phyloP scores from a whole-genome alignment of 2,329 filamentous ascomycete species.

The Paecilomyces sp. region DNA sequence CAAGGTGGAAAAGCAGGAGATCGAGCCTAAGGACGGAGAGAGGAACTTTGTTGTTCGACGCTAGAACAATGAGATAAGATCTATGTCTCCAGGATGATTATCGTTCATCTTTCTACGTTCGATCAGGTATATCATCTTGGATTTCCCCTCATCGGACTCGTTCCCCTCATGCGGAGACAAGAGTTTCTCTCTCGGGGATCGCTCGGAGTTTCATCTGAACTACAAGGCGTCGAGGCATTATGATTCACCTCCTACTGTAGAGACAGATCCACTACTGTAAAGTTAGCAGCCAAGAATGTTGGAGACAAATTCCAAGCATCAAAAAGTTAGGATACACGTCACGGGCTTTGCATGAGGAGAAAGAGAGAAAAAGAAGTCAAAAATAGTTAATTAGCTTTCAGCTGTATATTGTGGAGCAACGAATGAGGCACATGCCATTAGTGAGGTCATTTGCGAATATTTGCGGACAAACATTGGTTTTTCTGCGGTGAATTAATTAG shows the following conservation, averaged over 20 bases:
- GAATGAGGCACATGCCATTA: neutral
- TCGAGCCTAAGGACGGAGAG: constrained; percentile 61
- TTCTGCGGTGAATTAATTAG: neutral
- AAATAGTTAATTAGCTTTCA: neutral
- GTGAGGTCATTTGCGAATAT: neutral
- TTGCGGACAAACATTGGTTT: neutral
- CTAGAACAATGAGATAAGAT: neutral
- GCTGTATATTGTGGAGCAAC: neutral
- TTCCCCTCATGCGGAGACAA: neutral
- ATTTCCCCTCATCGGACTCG: neutral
- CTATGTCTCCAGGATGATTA: neutral
- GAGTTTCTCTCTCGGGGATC: neutral
- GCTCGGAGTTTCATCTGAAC: neutral
- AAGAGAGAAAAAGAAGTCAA: neutral
- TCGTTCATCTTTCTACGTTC: neutral
- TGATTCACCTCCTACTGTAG: neutral
- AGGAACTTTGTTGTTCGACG: constrained; percentile 51
- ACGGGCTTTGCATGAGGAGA: neutral
- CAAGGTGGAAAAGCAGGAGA: constrained; percentile 62
- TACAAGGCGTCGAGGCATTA: neutral
- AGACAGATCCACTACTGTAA: neutral
- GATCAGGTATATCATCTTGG: neutral
- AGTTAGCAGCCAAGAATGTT: neutral
- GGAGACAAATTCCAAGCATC: neutral
- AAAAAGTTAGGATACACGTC: neutral